Conservation (phyloP, 2,329 filamentous ascomycete genomes). For the Diaporthe longicolla region DNA sequence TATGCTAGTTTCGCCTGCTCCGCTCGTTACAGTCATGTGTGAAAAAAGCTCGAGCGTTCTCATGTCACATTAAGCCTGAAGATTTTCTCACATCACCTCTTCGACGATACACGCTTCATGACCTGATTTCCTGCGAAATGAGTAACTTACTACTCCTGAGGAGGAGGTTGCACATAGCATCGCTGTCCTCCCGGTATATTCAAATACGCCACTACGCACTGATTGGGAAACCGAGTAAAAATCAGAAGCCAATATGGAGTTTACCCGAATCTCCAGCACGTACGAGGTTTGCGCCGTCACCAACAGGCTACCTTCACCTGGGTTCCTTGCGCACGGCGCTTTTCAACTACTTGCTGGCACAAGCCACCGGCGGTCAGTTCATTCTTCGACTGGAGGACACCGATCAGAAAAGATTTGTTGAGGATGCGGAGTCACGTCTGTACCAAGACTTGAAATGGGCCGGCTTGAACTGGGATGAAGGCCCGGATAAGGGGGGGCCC, state of each 20-base stretch:
- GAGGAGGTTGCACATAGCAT: conserved; percentile 39
- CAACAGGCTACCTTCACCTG: conserved; percentile 93
- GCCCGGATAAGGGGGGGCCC: conserved; percentile 84
- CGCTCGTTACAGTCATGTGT: background rate
- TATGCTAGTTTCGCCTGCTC: background rate
- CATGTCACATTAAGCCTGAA: background rate
- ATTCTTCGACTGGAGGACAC: conserved; percentile 94
- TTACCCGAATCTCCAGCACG: conserved; percentile 73
- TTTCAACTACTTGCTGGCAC: conserved; percentile 95
- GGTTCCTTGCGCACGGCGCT: conserved; percentile 92
- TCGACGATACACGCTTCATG: conserved; percentile 12
- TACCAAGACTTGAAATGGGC: conserved; percentile 90
- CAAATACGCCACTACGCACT: conserved; percentile 45
- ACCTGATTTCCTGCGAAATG: conserved; percentile 38
- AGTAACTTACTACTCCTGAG: conserved; percentile 44
- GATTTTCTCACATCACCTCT: conserved; percentile 17
- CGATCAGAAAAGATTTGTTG: conserved; percentile 87
- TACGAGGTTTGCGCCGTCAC: conserved; percentile 94
- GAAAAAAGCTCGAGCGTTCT: background rate
- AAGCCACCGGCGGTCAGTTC: conserved; percentile 89
- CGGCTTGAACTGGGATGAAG: conserved; percentile 94
- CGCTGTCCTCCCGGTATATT: conserved; percentile 38
- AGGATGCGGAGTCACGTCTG: conserved; percentile 82
- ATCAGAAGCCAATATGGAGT: conserved; percentile 44
- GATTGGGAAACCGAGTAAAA: conserved; percentile 45